A percentile compares a stretch with the other conserved stretches of the same genome.
phyloP scores from a whole-genome alignment of 768 basidiomycete species.

The Epithele typhae region DNA sequence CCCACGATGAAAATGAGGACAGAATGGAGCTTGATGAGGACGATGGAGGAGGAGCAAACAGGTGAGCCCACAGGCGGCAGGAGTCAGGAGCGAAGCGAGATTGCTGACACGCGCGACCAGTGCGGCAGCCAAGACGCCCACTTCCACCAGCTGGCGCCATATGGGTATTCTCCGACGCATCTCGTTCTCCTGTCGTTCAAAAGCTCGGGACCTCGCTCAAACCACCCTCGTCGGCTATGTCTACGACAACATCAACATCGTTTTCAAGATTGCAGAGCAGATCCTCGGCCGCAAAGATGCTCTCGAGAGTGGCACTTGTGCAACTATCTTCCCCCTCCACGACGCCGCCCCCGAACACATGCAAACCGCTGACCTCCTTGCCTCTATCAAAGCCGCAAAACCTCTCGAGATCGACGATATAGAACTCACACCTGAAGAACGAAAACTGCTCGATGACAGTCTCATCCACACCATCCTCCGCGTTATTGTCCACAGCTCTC shows the following conservation, averaged over 20 bases:
- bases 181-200: no score
- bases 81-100: no score
- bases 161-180: no score
- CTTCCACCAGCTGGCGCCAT: no score
- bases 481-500: conserved; percentile 24
- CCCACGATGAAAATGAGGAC: no score
- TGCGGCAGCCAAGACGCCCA: no score
- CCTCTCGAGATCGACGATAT: conserved; percentile 26
- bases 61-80: no score
- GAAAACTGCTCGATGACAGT: conserved; percentile 4
- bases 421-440: conserved; percentile 19
- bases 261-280: conserved; percentile 26
- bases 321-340: conserved; percentile 26
- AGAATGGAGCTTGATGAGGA: no score
- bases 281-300: conserved; percentile 30
- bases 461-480: conserved; percentile 25
- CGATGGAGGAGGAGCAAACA: no score
- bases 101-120: no score
- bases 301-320: conserved; percentile 34
- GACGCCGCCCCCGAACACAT: conserved; percentile 23
- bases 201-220: no score
- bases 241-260: conserved; percentile 38
- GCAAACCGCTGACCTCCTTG: conserved; percentile 12
- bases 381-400: conserved; percentile 18
- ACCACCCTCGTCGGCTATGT: no score